A percentile compares a stretch with the other conserved stretches of the same genome.
phyloP scores from a whole-genome alignment of 192 early-diverging fungal genomes.

The Backusella morwellensis region DNA sequence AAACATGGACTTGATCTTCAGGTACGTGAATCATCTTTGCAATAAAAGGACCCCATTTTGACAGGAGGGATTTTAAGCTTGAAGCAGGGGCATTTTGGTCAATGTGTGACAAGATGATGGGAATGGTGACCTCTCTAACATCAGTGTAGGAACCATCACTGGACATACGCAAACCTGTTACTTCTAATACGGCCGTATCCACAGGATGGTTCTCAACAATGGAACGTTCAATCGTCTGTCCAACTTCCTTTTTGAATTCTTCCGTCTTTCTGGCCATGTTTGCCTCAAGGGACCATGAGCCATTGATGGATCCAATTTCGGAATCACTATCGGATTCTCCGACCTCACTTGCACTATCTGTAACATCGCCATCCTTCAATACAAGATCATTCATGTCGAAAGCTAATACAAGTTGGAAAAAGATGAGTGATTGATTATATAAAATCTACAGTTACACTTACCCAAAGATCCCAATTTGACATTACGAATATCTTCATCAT shows the following conservation, averaged over 20 bases:
- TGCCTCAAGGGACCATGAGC: constrained; percentile 49
- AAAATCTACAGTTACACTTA: constrained; percentile 2
- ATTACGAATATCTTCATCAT: constrained; percentile 54
- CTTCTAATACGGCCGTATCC: constrained; percentile 76
- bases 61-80: constrained; percentile 46
- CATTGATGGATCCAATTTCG: constrained; percentile 43
- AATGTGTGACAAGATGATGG: constrained; percentile 62
- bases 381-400: constrained; percentile 48
- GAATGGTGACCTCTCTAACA: constrained; percentile 73
- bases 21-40: constrained; percentile 61
- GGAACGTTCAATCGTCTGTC: constrained; percentile 75
- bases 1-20: constrained; percentile 74
- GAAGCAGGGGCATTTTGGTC: constrained; percentile 45
- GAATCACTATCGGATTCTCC: constrained; percentile 39
- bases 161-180: constrained; percentile 86
- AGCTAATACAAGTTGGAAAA: constrained; percentile 28
- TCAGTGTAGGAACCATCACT: constrained; percentile 79
- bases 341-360: constrained; percentile 37
- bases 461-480: constrained; percentile 50
- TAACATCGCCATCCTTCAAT: constrained; percentile 33
- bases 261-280: constrained; percentile 53
- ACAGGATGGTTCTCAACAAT: constrained; percentile 73
- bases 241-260: constrained; percentile 71
- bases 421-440: not conserved
- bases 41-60: constrained; percentile 72